Percentiles rank a stretch among this genome's conserved stretches.
phyloP scores from a whole-genome alignment of 140 eudicot species.

The Stevia rebaudiana region DNA sequence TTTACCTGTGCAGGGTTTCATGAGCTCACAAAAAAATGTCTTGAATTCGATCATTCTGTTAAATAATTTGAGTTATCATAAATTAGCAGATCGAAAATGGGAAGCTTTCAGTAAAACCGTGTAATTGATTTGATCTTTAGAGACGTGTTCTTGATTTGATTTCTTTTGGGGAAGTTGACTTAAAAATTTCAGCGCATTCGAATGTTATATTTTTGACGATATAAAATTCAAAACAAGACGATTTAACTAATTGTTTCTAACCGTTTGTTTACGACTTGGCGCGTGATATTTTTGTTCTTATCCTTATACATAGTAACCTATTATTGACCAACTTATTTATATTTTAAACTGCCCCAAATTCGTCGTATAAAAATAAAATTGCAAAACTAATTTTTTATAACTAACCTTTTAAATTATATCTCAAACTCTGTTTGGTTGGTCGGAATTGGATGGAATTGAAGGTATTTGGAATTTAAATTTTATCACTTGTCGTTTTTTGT shows the following conservation, averaged over 20 bases:
- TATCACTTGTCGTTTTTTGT: too few species aligned
- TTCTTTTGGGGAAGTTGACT: neutral
- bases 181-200: neutral
- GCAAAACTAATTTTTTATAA: too few species aligned
- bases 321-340: too few species aligned
- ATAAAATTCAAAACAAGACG: neutral
- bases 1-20: conserved; percentile 48
- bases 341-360: too few species aligned
- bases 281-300: neutral
- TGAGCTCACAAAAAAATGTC: conserved; percentile 27
- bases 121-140: conserved; percentile 2
- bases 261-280: neutral
- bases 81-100: neutral
- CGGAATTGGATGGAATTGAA: too few species aligned
- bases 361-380: too few species aligned
- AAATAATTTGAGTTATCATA: neutral
- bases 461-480: too few species aligned
- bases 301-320: too few species aligned
- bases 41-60: conserved; percentile 41
- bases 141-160: neutral
- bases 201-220: neutral
- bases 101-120: neutral
- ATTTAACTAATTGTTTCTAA: too few species aligned
- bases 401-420: too few species aligned
- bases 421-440: too few species aligned